These are phyloP conservation scores for Cystofilobasidium capitatum DNA, from an alignment of 768 basidiomycete genomes.

Conservation along the genomic window DNA sequence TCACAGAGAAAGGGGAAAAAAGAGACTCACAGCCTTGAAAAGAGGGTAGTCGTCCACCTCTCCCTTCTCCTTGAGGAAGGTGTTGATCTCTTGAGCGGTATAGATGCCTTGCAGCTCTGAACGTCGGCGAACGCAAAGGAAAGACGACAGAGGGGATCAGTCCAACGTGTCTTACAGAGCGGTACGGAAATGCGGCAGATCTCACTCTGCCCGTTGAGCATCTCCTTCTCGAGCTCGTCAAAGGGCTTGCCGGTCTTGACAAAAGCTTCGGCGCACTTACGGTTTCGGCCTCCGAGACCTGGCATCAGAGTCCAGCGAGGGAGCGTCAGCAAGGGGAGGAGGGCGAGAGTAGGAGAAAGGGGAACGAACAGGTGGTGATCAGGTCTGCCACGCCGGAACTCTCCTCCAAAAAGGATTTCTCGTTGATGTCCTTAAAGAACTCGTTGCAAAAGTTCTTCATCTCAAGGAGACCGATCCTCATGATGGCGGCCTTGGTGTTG, in stretches of 20 bases:
- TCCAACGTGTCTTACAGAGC: too few species aligned
- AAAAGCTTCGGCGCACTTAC: slow-evolving; percentile 26
- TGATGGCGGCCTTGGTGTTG: slow-evolving; percentile 42
- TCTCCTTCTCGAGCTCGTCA: slow-evolving; percentile 23
- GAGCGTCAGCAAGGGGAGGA: too few species aligned
- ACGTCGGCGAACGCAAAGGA: too few species aligned
- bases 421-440: slow-evolving; percentile 42
- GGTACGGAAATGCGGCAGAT: background rate
- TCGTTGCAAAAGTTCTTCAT: slow-evolving; percentile 45
- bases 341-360: background rate
- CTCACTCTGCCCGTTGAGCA: slow-evolving; percentile 35
- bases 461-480: slow-evolving; percentile 46
- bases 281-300: slow-evolving; percentile 36
- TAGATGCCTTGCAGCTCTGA: slow-evolving; percentile 28
- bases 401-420: slow-evolving; percentile 44
- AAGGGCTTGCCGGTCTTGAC: slow-evolving; percentile 15
- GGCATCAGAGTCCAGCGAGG: too few species aligned
- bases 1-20: background rate
- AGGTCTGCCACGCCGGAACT: slow-evolving; percentile 45
- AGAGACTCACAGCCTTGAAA: slow-evolving; percentile 7
- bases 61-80: slow-evolving; percentile 16
- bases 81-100: slow-evolving; percentile 25
- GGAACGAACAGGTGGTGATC: slow-evolving; percentile 44
- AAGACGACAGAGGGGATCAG: background rate
- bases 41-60: slow-evolving; percentile 23